These are phyloP conservation scores for Euphorbia celastroides DNA, from an alignment of 441 rosid genomes.

Conservation along the genomic window DNA sequence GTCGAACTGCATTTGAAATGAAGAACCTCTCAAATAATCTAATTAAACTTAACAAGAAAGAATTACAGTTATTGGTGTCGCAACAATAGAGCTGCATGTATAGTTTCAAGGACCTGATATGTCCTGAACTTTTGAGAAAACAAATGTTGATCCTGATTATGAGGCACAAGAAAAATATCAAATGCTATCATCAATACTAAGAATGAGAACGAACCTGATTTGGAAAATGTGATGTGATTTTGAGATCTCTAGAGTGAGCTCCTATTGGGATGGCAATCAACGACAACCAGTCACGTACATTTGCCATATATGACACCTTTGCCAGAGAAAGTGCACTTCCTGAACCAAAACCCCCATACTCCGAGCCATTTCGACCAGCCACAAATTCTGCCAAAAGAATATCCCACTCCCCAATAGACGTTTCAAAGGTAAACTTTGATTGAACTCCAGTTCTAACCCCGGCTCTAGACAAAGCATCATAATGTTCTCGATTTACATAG, in stretches of 20 bases:
- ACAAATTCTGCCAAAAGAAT: conserved; percentile 59
- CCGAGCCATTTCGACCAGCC: conserved; percentile 37
- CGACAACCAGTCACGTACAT: conserved; percentile 61
- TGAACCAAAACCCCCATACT: conserved; percentile 23
- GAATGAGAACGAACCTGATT: conserved; percentile 40
- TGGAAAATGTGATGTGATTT: conserved; percentile 28
- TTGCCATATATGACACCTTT: conserved; percentile 58
- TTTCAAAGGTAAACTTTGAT: conserved; percentile 63
- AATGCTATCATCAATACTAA: neutral
- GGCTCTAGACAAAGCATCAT: conserved; percentile 40
- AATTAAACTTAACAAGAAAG: neutral
- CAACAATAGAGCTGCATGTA: neutral
- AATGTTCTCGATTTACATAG: conserved; percentile 35
- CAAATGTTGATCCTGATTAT: neutral
- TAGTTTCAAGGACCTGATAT: neutral
- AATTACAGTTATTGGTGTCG: no score
- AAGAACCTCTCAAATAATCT: neutral
- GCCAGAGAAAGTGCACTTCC: conserved; percentile 54
- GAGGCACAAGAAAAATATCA: neutral
- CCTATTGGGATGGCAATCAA: conserved; percentile 68
- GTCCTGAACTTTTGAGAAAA: neutral
- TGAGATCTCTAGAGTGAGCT: conserved; percentile 69
- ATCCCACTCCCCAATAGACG: conserved; percentile 50
- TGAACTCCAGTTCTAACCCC: conserved; percentile 56
- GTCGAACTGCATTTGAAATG: neutral